A percentile compares a stretch with the other conserved stretches of the same genome.
phyloP scores from a whole-genome alignment of 352 stramenopile genomes.

The Poterioochromonas sp. region DNA sequence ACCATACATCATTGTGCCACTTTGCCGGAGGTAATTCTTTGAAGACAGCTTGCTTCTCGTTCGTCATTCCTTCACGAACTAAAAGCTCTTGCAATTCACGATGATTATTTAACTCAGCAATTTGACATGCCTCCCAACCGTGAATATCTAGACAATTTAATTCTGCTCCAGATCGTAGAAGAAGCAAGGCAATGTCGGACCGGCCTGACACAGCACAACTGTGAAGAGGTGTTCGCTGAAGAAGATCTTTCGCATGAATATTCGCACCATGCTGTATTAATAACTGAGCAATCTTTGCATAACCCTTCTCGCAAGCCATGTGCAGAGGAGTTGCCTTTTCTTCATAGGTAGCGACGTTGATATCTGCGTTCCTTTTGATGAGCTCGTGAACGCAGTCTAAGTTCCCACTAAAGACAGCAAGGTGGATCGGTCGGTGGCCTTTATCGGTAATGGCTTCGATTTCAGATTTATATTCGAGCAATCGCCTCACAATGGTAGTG shows the following conservation, averaged over 20 bases:
- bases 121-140: background rate
- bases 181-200: background rate
- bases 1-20: conserved; percentile 14
- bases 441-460: background rate
- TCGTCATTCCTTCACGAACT: conserved; percentile 5
- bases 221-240: conserved; percentile 10
- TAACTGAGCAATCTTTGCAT: background rate
- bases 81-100: conserved; percentile 22
- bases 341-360: background rate
- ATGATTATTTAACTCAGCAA: conserved; percentile 10
- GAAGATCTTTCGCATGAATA: background rate
- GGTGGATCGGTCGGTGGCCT: background rate
- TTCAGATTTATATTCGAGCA: background rate
- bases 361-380: background rate
- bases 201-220: background rate
- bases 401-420: background rate
- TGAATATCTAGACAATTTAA: background rate
- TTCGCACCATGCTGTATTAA: background rate
- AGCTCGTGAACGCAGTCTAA: background rate
- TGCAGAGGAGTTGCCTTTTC: conserved; percentile 16
- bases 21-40: conserved; percentile 4
- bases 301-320: conserved; percentile 12
- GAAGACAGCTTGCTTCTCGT: conserved; percentile 11
- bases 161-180: background rate
- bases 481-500: background rate